Conservation (phyloP, 768 basidiomycete genomes). For the Podaxis sp. region DNA sequence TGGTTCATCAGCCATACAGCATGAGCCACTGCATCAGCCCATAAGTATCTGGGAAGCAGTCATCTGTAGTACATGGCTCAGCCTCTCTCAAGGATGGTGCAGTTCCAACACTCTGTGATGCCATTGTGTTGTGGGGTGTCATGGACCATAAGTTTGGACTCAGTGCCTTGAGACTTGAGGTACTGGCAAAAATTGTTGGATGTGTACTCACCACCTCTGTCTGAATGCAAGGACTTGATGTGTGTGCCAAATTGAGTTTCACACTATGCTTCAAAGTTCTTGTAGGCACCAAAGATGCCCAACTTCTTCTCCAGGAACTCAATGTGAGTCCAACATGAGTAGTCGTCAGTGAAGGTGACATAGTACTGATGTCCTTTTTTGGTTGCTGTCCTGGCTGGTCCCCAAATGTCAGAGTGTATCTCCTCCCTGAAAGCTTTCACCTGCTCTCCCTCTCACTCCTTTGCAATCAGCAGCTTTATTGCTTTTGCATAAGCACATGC, state of each 20-base stretch:
- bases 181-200: constrained; percentile 26
- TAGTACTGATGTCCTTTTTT: constrained; percentile 27
- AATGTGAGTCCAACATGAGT: constrained; percentile 17
- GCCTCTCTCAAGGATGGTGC: constrained; percentile 30
- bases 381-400: constrained; percentile 27
- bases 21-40: constrained; percentile 35
- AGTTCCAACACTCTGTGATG: constrained; percentile 35
- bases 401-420: constrained; percentile 40
- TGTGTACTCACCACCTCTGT: constrained; percentile 39
- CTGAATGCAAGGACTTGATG: constrained; percentile 31
- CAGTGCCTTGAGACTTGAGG: constrained; percentile 32
- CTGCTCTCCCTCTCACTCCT: constrained; percentile 24
- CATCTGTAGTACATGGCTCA: constrained; percentile 30
- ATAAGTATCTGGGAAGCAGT: constrained; percentile 32
- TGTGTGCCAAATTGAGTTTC: constrained; percentile 25
- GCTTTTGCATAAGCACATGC: constrained; percentile 28
- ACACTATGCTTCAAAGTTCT: constrained; percentile 27
- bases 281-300: constrained; percentile 25
- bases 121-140: constrained; percentile 39
- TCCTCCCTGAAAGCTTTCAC: constrained; percentile 19
- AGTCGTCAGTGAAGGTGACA: constrained; percentile 31
- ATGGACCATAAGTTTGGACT: constrained; percentile 29
- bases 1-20: constrained; percentile 35
- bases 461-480: constrained; percentile 30
- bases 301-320: constrained; percentile 20